phyloP scores from a whole-genome alignment of 2,329 filamentous ascomycete species.

The Aspergillus carbonarius region DNA sequence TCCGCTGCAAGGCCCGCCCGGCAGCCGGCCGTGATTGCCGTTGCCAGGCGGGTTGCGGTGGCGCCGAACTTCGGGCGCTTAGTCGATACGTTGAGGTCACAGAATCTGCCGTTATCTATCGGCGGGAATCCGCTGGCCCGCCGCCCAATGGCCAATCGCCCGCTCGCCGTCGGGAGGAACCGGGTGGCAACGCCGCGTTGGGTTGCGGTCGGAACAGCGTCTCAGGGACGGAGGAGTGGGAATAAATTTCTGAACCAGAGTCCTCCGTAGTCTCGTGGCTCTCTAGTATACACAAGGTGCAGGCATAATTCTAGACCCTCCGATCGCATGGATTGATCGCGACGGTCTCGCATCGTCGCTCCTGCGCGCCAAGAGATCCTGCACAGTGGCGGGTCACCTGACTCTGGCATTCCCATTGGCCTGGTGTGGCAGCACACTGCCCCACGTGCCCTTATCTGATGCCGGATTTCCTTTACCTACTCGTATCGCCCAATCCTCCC shows the following conservation, averaged over 20 bases:
- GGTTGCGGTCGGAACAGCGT: background rate
- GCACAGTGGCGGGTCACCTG: background rate
- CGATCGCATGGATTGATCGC: constrained; percentile 6
- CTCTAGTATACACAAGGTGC: too few species aligned
- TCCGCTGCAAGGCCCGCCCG: constrained; percentile 15
- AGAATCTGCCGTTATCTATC: constrained; percentile 33
- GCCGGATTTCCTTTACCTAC: background rate
- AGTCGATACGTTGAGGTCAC: constrained; percentile 39
- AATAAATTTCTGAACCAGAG: background rate
- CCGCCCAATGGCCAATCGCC: background rate
- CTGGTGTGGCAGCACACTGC: background rate
- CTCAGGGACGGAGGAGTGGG: background rate
- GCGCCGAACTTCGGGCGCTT: constrained; percentile 38
- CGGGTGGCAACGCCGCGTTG: background rate
- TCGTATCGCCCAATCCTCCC: background rate
- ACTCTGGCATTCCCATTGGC: background rate
- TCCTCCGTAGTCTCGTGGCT: too few species aligned
- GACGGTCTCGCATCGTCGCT: background rate
- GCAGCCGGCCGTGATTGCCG: background rate
- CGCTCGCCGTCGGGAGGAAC: constrained; percentile 13
- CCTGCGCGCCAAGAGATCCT: background rate
- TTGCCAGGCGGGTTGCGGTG: constrained; percentile 16
- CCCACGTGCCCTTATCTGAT: background rate
- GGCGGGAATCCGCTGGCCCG: constrained; percentile 21
- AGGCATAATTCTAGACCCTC: too few species aligned